Evolutionary conservation across 257 asterid species (phyloP).

Genomic region (Agastache rugosa): DNA sequence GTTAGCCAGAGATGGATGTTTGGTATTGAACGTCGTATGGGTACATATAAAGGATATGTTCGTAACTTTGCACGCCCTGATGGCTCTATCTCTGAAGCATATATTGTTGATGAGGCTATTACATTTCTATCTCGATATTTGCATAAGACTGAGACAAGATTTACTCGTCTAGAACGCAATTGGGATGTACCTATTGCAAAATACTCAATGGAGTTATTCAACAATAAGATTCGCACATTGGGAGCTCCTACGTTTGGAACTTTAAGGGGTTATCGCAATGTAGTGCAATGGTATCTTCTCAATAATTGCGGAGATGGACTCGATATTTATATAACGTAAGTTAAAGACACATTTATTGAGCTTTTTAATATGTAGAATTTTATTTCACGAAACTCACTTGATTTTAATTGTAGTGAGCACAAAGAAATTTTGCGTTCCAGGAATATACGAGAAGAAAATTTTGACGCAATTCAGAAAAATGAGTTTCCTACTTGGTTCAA

Average conservation of each 20-base stretch:
- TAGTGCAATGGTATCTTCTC: conserved; percentile 1
- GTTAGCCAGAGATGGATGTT: background rate
- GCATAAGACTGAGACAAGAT: background rate
- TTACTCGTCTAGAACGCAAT: background rate
- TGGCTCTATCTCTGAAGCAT: background rate
- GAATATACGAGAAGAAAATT: background rate
- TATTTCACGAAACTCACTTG: background rate
- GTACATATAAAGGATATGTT: too few relatives aligned
- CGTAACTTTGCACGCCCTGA: background rate
- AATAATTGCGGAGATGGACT: too few relatives aligned
- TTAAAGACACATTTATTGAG: too few relatives aligned
- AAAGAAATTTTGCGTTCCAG: background rate
- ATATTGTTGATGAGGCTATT: conserved; percentile 3
- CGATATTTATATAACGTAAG: too few relatives aligned
- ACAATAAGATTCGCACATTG: background rate
- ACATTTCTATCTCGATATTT: background rate
- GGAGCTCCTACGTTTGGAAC: background rate
- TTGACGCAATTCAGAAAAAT: background rate
- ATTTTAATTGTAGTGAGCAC: background rate
- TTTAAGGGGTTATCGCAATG: background rate
- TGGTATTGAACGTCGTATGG: too few relatives aligned
- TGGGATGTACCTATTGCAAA: background rate
- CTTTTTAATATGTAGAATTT: too few relatives aligned
- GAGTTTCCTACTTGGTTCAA: background rate
- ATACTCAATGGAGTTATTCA: background rate